Evolutionary conservation across 768 basidiomycete genomes (phyloP), one percentile per base, ranked within the genome.

Genomic region (Leccinum subgranulosum): DNA sequence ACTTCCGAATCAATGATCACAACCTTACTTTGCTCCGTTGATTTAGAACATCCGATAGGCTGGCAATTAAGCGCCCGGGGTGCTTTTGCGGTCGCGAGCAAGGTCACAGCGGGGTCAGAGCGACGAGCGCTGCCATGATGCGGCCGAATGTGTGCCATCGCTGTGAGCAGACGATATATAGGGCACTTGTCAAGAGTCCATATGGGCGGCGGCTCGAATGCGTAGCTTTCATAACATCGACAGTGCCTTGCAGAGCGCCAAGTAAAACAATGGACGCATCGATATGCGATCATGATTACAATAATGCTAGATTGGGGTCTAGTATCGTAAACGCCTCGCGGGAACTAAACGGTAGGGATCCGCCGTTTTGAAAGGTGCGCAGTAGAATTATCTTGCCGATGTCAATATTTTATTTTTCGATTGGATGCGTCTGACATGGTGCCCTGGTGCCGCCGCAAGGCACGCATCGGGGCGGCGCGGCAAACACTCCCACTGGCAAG

Each of bases 291-390:
- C n/a, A 19, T 19, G n/a, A 43, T 43, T 43, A 6, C 41, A 43
- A 43, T 19, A 43, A 43, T 11, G 3, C 19, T 19, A 19, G 41
- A 19, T 12, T 19, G 50, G 33, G 31, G 23, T 27, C 33, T 33
- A 1, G 19, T 56, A 27, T 21, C 48, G 55, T 50, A 51, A 41
- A 56, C 8, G 49, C 21, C 19, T 56, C 55, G 55, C 55, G 55
- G 55, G 55, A 52, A 21, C 21, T 1, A 19, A 33, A 9, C 0
- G 31, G 31, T 33, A 36, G 36, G 36, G 50, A 6, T 51, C 21
- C 50, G 29, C 17, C 47, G 27, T 0, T 17, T 28, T 17, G 27
- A 17, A 11, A 49, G 17, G 5, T n/a, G 15, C 23, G 10, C 41
- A 17, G 41, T 43, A 12, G 39, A 41, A 41, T 11, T 41, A n/a